Evolutionary conservation across 805 yeast species (phyloP), one percentile per base, ranked within the genome.

Genomic region (Candida tibetensis): DNA sequence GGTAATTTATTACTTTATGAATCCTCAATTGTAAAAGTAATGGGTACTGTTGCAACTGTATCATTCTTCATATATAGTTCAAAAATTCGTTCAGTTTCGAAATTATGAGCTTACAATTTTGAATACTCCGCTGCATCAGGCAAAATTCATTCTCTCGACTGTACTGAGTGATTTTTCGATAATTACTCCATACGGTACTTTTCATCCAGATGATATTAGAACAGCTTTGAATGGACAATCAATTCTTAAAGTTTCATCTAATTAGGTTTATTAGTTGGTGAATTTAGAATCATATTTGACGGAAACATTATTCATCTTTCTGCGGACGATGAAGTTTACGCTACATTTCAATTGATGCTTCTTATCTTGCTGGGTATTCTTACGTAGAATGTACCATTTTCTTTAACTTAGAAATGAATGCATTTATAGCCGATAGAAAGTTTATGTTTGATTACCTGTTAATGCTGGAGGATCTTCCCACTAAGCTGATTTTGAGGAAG

Each of bases 161-260:
- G n/a, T n/a, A n/a, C n/a, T n/a, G n/a, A n/a, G n/a, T n/a, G n/a
- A n/a, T n/a, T n/a, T n/a, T n/a, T n/a, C n/a, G n/a, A n/a, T n/a
- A n/a, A n/a, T n/a, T n/a, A n/a, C n/a, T n/a, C n/a, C n/a, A n/a
- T n/a, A n/a, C n/a, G n/a, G n/a, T n/a, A n/a, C n/a, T n/a, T n/a
- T n/a, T 17, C 39, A 48, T 17, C 48, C 55, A 3, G 51, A 51
- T 30, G 53, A 51, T 34, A 41, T 47, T n/a, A 32, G 54, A 15
- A 46, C 49, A 2, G 55, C 54, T 6, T n/a, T n/a, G n/a, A n/a
- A n/a, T n/a, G n/a, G n/a, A n/a, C n/a, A 41, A 31, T 4, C 36
- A 49, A 16, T 17, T 28, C 6, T 51, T 48, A 51, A 32, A 32
- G 3, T 32, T 51, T 30, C 28, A 28, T 5, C 28, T 39, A n/a